Conservation (phyloP, 305 asterid species). For the Plantago lanceolata region DNA sequence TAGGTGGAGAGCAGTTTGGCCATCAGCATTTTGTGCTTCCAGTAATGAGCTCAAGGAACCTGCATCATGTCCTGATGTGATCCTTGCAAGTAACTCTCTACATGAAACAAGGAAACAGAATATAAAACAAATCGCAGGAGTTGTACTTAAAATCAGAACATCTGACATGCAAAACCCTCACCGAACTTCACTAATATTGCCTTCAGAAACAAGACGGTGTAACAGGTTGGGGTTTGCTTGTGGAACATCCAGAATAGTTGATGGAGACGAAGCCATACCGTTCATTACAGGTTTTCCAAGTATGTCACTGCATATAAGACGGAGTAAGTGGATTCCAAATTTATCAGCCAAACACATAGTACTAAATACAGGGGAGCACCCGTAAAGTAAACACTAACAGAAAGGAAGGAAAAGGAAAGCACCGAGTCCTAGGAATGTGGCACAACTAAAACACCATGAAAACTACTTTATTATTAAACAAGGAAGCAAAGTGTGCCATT, state of each 20-base stretch:
- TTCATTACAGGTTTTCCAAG: conserved; percentile 46
- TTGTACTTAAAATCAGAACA: conserved; percentile 17
- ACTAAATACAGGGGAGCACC: conserved; percentile 21
- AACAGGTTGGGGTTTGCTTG: conserved; percentile 59
- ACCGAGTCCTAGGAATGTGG: conserved; percentile 3
- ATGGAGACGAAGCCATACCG: conserved; percentile 48
- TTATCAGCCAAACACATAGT: conserved; percentile 27
- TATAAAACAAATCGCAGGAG: conserved; percentile 24
- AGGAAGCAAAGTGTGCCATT: conserved; percentile 5
- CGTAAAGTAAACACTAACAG: conserved; percentile 11
- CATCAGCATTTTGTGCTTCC: conserved; percentile 90
- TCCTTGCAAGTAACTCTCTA: conserved; percentile 70
- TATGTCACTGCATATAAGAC: conserved; percentile 26
- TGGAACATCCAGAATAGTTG: conserved; percentile 42
- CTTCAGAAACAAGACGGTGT: conserved; percentile 78
- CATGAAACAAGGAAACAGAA: conserved; percentile 23
- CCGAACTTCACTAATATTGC: conserved; percentile 72
- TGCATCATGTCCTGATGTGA: conserved; percentile 40
- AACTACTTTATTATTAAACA: conserved; percentile 14
- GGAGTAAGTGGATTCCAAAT: conserved; percentile 19
- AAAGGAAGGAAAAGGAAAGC: background rate
- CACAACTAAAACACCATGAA: conserved; percentile 11
- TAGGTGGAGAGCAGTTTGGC: conserved; percentile 96
- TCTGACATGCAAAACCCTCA: conserved; percentile 36
- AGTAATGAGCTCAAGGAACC: conserved; percentile 47